Evolutionary conservation across 495 filamentous ascomycete species (phyloP).

Genomic region (Glutinoglossum americanum): DNA sequence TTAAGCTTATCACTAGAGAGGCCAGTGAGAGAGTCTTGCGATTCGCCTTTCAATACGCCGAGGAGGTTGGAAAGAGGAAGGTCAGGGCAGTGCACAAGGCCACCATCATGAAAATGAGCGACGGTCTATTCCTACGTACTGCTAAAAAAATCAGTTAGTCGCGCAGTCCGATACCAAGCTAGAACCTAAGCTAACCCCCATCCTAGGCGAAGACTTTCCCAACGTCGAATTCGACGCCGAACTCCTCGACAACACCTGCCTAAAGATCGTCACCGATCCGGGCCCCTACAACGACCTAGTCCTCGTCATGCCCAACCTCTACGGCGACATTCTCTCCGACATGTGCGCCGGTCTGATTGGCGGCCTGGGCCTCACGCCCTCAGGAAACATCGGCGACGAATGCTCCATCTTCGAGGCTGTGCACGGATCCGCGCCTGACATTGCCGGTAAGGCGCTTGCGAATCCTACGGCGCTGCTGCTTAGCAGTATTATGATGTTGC

Average conservation of each 20-base stretch:
- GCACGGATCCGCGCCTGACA: slow-evolving; percentile 93
- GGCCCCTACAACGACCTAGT: slow-evolving; percentile 96
- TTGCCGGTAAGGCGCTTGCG: slow-evolving; percentile 83
- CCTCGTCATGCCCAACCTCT: slow-evolving; percentile 97
- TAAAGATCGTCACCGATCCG: slow-evolving; percentile 92
- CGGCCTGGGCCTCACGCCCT: slow-evolving; percentile 88
- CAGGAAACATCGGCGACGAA: slow-evolving; percentile 95
- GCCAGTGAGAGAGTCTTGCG: slow-evolving; percentile 85
- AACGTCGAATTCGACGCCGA: slow-evolving; percentile 87
- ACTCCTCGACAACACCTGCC: slow-evolving; percentile 93
- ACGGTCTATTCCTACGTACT: slow-evolving; percentile 85
- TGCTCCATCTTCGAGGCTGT: slow-evolving; percentile 99
- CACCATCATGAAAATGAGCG: slow-evolving; percentile 99
- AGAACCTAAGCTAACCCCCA: background rate
- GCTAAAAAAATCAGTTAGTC: slow-evolving; percentile 47
- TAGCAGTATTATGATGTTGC: slow-evolving; percentile 94
- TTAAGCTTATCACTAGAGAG: slow-evolving; percentile 92
- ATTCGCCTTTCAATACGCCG: slow-evolving; percentile 93
- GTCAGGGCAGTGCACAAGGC: slow-evolving; percentile 97
- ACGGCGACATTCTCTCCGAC: slow-evolving; percentile 97
- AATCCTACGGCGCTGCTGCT: slow-evolving; percentile 89
- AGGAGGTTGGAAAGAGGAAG: slow-evolving; percentile 78
- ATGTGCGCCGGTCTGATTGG: slow-evolving; percentile 98
- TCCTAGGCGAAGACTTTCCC: slow-evolving; percentile 58
- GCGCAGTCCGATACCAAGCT: background rate